phyloP scores from a whole-genome alignment of 1,284 basidiomycete species.

The Earliella scabrosa region DNA sequence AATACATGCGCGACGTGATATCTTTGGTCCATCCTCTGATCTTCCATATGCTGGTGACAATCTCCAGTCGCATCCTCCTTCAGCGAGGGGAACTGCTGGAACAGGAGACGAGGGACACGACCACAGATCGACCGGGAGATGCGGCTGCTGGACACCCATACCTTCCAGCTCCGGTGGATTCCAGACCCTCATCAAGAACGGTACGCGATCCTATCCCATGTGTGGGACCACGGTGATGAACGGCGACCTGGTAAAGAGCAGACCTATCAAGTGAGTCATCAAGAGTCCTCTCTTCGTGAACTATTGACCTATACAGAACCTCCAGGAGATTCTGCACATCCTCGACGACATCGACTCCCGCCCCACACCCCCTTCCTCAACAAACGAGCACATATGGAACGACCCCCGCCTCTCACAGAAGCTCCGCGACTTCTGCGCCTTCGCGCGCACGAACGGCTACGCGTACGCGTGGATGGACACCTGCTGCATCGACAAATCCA shows the following conservation, averaged over 20 bases:
- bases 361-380: no score
- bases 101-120: no score
- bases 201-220: constrained; percentile 9
- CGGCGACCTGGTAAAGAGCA: no score
- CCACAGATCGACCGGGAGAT: not conserved
- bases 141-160: constrained; percentile 4
- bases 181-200: not conserved
- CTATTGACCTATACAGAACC: not conserved
- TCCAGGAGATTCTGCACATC: not conserved
- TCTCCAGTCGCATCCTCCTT: no score
- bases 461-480: constrained; percentile 1
- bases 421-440: not conserved
- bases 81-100: no score
- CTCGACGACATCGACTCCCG: not conserved
- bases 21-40: no score
- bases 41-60: no score
- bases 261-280: not conserved
- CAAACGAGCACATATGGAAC: not conserved
- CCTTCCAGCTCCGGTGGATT: not conserved
- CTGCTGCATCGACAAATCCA: constrained; percentile 1
- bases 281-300: not conserved
- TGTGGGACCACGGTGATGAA: not conserved
- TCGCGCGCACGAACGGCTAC: not conserved
- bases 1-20: no score
- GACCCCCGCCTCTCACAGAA: not conserved